phyloP scores from a whole-genome alignment of 345 rosid species.

The Atalantia buxifolia region DNA sequence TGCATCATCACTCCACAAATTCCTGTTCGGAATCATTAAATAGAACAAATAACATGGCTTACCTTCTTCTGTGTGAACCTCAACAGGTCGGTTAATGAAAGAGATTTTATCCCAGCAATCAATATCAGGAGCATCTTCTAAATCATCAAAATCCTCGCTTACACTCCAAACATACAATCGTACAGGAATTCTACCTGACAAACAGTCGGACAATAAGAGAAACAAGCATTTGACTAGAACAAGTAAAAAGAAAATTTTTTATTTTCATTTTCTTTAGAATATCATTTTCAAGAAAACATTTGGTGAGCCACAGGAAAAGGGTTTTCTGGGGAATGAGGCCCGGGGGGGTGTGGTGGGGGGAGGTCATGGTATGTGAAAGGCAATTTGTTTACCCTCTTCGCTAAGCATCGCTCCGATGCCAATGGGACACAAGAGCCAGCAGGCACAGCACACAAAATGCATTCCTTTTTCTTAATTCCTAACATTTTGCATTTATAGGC shows the following conservation, averaged over 20 bases:
- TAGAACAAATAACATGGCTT: constrained; percentile 10
- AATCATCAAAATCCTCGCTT: constrained; percentile 55
- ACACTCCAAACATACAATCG: constrained; percentile 65
- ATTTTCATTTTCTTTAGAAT: no score
- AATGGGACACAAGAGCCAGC: no score
- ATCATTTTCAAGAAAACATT: constrained; percentile 28
- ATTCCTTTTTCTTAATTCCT: no score
- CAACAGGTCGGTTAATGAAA: constrained; percentile 71
- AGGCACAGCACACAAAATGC: no score
- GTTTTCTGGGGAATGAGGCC: no score
- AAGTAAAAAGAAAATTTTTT: background rate
- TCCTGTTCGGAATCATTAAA: background rate
- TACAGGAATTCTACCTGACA: constrained; percentile 78
- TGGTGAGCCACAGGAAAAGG: no score
- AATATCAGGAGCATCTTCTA: constrained; percentile 56
- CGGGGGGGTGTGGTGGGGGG: no score
- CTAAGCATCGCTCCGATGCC: no score
- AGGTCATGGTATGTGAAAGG: no score
- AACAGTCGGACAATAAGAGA: constrained; percentile 3
- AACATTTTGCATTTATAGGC: no score
- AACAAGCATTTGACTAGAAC: background rate
- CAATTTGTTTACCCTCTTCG: no score
- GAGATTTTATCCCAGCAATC: constrained; percentile 86
- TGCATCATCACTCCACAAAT: background rate
- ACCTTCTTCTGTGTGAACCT: constrained; percentile 74